phyloP scores from a whole-genome alignment of 2,329 filamentous ascomycete genomes.

The Ilyonectria robusta region DNA sequence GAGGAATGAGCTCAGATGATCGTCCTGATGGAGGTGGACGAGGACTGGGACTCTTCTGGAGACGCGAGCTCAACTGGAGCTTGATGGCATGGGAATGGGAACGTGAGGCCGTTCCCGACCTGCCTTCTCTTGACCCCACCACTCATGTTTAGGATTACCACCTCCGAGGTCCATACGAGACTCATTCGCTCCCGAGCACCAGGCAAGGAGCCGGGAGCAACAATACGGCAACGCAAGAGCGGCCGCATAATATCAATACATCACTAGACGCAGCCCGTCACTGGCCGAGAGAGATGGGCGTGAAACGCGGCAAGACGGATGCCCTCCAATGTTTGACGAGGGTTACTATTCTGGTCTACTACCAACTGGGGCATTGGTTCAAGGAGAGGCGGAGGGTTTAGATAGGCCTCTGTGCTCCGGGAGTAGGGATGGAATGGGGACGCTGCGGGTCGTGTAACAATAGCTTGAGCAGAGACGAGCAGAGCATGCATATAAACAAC shows the following conservation, averaged over 20 bases:
- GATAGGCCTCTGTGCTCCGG: constrained; percentile 62
- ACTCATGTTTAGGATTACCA: constrained; percentile 66
- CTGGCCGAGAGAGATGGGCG: constrained; percentile 27
- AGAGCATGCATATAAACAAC: constrained; percentile 21
- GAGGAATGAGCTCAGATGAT: constrained; percentile 86
- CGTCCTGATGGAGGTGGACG: constrained; percentile 69
- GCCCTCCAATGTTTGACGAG: constrained; percentile 26
- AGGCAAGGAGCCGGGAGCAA: constrained; percentile 22
- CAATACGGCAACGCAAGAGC: constrained; percentile 30
- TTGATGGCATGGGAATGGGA: constrained; percentile 85
- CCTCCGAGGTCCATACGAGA: constrained; percentile 56
- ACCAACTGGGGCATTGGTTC: constrained; percentile 46
- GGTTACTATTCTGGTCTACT: constrained; percentile 40
- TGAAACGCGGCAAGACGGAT: constrained; percentile 27
- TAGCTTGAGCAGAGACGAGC: constrained; percentile 42
- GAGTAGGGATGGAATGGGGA: constrained; percentile 39
- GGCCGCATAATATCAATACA: constrained; percentile 35
- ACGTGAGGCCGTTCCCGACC: constrained; percentile 57
- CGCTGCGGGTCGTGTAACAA: constrained; percentile 40
- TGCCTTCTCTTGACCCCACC: constrained; percentile 61
- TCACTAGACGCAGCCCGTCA: constrained; percentile 30
- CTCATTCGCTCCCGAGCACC: constrained; percentile 44
- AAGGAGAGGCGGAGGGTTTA: constrained; percentile 63
- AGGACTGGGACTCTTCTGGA: constrained; percentile 79
- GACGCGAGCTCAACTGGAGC: constrained; percentile 88